phyloP scores from a whole-genome alignment of 768 basidiomycete genomes.

The Tulasnella sp. region DNA sequence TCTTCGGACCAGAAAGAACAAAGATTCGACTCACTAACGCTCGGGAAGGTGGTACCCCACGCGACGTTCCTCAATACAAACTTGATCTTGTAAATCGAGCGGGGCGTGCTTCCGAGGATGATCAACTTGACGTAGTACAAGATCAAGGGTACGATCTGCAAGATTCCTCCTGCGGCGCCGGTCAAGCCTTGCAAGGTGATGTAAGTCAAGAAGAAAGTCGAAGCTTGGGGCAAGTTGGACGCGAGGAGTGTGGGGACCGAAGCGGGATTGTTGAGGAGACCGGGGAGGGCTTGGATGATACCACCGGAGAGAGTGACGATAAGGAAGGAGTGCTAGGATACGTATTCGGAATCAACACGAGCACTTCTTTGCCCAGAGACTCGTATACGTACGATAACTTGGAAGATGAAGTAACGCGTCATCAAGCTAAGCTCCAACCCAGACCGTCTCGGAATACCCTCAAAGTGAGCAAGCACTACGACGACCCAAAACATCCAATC shows the following conservation, averaged over 20 bases:
- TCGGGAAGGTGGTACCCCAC: slow-evolving; percentile 66
- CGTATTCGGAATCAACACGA: not conserved
- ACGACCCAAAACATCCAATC: not conserved
- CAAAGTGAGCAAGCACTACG: slow-evolving; percentile 59
- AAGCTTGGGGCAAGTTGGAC: slow-evolving; percentile 62
- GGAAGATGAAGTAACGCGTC: slow-evolving; percentile 86
- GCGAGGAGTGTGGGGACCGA: slow-evolving; percentile 65
- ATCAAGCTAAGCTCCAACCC: slow-evolving; percentile 77
- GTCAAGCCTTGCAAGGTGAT: slow-evolving; percentile 71
- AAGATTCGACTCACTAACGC: slow-evolving; percentile 5
- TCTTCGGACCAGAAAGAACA: not conserved
- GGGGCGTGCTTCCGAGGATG: slow-evolving; percentile 79
- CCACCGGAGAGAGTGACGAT: slow-evolving; percentile 80
- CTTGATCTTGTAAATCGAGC: slow-evolving; percentile 74
- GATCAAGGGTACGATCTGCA: slow-evolving; percentile 60
- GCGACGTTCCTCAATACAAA: slow-evolving; percentile 40
- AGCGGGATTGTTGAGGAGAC: slow-evolving; percentile 53
- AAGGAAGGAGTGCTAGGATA: slow-evolving; percentile 76
- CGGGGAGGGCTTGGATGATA: slow-evolving; percentile 56
- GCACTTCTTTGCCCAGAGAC: not conserved
- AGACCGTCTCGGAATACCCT: slow-evolving; percentile 80
- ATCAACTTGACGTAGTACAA: slow-evolving; percentile 87
- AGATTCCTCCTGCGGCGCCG: slow-evolving; percentile 66
- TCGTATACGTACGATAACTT: slow-evolving; percentile 59
- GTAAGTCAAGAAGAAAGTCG: slow-evolving; percentile 89